A percentile compares a stretch with the other conserved stretches of the same genome.
Conservation (phyloP, 495 filamentous ascomycete genomes). For the Lasiosphaeria ovina region DNA sequence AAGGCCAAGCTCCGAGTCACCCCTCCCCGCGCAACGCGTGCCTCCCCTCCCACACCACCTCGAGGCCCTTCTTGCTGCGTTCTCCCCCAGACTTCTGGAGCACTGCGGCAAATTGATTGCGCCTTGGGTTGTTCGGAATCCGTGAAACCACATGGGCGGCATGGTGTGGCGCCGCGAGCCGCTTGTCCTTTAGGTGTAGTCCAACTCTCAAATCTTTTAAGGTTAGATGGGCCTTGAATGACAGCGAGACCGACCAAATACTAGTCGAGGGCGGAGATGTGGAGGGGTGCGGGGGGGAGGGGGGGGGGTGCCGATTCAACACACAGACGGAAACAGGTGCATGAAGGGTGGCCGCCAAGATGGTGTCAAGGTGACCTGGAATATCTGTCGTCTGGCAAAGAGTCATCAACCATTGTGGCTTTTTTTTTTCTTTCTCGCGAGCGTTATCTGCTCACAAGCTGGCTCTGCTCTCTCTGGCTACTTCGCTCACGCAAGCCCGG, state of each 20-base stretch:
- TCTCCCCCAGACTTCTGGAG: constrained; percentile 23
- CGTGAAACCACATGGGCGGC: constrained; percentile 24
- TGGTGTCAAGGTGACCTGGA: too few species aligned
- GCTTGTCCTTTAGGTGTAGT: background rate
- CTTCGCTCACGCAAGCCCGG: background rate
- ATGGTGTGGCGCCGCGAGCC: constrained; percentile 24
- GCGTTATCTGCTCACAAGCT: too few species aligned
- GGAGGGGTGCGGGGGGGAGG: background rate
- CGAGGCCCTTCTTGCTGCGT: constrained; percentile 17
- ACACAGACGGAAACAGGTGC: background rate
- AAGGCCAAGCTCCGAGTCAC: constrained; percentile 20
- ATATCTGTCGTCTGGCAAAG: too few species aligned
- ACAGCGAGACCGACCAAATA: constrained; percentile 1
- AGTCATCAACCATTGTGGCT: background rate
- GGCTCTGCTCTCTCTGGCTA: background rate
- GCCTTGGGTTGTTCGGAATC: constrained; percentile 10
- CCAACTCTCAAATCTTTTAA: background rate
- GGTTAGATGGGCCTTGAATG: background rate
- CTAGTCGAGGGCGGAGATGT: background rate
- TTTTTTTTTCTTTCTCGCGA: background rate
- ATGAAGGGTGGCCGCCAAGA: background rate
- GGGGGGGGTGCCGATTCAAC: background rate
- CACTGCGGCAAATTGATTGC: constrained; percentile 26
- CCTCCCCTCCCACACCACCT: constrained; percentile 29
- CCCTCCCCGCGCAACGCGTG: constrained; percentile 16